Percentiles rank a stretch among this genome's conserved stretches.
Evolutionary conservation across 768 basidiomycete species (phyloP).

Genomic region (Strobilomyces echinocephalus): DNA sequence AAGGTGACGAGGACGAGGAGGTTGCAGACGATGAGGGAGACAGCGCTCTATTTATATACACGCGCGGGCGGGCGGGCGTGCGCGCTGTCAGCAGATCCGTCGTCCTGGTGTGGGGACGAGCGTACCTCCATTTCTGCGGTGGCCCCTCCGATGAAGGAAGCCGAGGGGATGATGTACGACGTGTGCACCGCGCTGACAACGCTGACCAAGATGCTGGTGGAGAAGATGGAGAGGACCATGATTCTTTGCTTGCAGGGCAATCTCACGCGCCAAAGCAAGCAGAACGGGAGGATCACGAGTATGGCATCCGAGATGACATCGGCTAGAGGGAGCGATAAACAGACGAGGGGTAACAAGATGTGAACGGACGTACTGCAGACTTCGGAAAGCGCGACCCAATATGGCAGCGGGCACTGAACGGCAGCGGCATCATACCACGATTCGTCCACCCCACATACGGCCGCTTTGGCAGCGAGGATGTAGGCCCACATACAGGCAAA

Average conservation of each 20-base stretch:
- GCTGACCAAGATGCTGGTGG: slow-evolving; percentile 49
- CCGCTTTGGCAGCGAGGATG: slow-evolving; percentile 23
- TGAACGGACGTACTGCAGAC: slow-evolving; percentile 40
- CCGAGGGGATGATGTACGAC: slow-evolving; percentile 33
- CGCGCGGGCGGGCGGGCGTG: background rate
- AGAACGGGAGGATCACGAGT: slow-evolving; percentile 42
- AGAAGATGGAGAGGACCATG: slow-evolving; percentile 43
- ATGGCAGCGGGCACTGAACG: slow-evolving; percentile 41
- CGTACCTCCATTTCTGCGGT: slow-evolving; percentile 44
- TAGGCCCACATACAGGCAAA: slow-evolving; percentile 20
- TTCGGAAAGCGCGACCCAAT: slow-evolving; percentile 49
- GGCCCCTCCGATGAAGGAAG: slow-evolving; percentile 1
- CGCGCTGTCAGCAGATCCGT: too few species aligned
- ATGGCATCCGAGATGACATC: slow-evolving; percentile 44
- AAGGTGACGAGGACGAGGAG: slow-evolving; percentile 37
- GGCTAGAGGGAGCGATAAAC: slow-evolving; percentile 28
- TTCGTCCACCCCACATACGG: slow-evolving; percentile 37
- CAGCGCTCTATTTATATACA: slow-evolving; percentile 23
- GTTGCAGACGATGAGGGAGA: slow-evolving; percentile 40
- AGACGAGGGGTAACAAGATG: background rate
- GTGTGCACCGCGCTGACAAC: slow-evolving; percentile 43
- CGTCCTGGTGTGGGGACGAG: too few species aligned
- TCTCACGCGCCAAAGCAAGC: slow-evolving; percentile 40
- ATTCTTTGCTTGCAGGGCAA: slow-evolving; percentile 39
- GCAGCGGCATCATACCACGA: slow-evolving; percentile 35